Evolutionary conservation across 495 filamentous ascomycete species (phyloP).

Genomic region (Tuber magnatum): DNA sequence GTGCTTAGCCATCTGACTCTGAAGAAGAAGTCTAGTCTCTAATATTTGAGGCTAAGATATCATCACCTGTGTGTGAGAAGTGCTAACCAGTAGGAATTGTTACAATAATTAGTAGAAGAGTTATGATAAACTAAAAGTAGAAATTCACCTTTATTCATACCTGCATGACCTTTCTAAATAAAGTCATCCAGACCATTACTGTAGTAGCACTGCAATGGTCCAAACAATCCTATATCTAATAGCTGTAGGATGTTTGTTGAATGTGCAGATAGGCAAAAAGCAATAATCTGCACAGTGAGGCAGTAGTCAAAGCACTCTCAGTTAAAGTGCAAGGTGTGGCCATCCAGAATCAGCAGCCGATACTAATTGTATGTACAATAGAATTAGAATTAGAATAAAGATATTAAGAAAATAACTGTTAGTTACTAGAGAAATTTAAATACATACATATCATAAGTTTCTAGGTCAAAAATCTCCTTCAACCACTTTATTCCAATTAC

Average conservation of each 20-base stretch:
- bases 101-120: too few relatives aligned
- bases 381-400: slow-evolving; percentile 8
- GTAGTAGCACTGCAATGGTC: neutral
- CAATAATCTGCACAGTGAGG: slow-evolving; percentile 29
- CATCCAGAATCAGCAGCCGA: slow-evolving; percentile 36
- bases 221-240: slow-evolving; percentile 16
- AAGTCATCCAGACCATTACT: slow-evolving; percentile 11
- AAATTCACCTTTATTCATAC: slow-evolving; percentile 9
- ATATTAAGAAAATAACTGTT: neutral
- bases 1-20: too few relatives aligned
- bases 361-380: slow-evolving; percentile 13
- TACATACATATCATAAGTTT: slow-evolving; percentile 22
- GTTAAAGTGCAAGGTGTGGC: slow-evolving; percentile 35
- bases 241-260: slow-evolving; percentile 26
- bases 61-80: too few relatives aligned
- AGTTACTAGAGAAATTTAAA: neutral
- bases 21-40: too few relatives aligned
- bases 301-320: slow-evolving; percentile 34
- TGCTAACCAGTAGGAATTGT: too few relatives aligned
- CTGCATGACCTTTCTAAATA: too few relatives aligned
- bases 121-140: too few relatives aligned
- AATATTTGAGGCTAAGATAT: too few relatives aligned
- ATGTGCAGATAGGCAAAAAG: too few relatives aligned
- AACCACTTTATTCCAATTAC: slow-evolving; percentile 13
- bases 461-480: slow-evolving; percentile 5